These are phyloP conservation scores for Perkinsus marinus DNA, from an alignment of 169 alveolate species.

Conservation along the genomic window DNA sequence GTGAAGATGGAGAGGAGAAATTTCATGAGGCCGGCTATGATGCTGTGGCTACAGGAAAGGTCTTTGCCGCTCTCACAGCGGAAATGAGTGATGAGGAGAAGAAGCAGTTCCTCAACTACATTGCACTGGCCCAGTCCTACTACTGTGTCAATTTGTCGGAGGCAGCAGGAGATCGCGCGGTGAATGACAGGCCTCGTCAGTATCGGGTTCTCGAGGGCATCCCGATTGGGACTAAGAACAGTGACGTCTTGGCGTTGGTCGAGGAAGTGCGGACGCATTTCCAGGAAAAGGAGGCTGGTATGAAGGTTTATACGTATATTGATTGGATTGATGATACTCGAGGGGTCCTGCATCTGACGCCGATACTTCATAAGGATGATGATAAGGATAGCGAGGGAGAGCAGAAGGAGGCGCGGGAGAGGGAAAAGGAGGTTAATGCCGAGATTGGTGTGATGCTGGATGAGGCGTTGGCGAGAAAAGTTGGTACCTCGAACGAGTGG, in stretches of 20 bases:
- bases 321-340: neutral
- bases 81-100: neutral
- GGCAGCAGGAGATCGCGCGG: neutral
- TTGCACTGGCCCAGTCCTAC: neutral
- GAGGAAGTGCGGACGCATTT: neutral
- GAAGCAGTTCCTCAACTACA: neutral
- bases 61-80: neutral
- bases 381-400: neutral
- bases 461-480: neutral
- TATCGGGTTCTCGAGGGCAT: neutral
- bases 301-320: neutral
- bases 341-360: neutral
- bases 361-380: neutral
- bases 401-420: neutral
- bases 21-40: neutral
- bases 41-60: neutral
- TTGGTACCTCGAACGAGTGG: neutral
- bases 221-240: neutral
- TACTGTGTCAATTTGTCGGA: neutral
- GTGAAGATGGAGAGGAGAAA: neutral
- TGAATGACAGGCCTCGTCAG: neutral
- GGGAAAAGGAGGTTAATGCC: neutral
- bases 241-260: neutral
- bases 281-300: neutral
- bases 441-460: neutral